Evolutionary conservation across 2,329 filamentous ascomycete genomes (phyloP), one percentile per base, ranked within the genome.

Genomic region (Furcasterigmium furcatum): DNA sequence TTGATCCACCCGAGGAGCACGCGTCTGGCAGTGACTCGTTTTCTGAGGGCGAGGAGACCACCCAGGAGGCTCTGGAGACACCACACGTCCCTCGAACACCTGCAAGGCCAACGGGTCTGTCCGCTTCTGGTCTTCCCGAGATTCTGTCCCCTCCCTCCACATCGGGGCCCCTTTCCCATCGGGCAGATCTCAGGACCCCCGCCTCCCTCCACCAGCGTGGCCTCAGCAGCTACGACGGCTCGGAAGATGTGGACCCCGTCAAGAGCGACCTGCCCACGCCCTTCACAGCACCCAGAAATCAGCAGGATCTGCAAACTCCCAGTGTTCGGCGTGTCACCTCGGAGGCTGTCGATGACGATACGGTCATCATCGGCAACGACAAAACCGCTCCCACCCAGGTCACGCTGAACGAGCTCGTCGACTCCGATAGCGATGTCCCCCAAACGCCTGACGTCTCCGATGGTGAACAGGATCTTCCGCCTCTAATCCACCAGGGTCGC

Each of bases 391-490:
- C 36, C 9, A 35, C 40, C 2, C 43, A 46, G 4, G 25, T 30
- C n/a, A 50, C 48, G 9, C 29, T 44, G 10, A 43, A 43, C 12
- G 39, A 48, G 18, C 40, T 44, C 9, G 40, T 41, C 9, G 36
- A 29, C 30, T 44, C 43, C 4, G 41, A 40, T 13, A 41, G 35
- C 14, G 43, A 48, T 29, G 18, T 44, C 36, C 13, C 34, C 9
- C 34, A 18, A 10, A 19, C 34, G 9, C 16, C 40, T 2, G 39
- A 25, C 22, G 38, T 20, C 12, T 32, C 40, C 12, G 58, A 63
- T 9, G 62, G 61, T 16, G 65, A 66, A 16, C 41, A 57, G 10
- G 61, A 66, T 35, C 55, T 72, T 5, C 70, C 70, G 5, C 60
- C 63, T 2, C 55, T 70, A 20, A 59, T 59, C 10, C 57, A 56